These are phyloP conservation scores for Hypoxylon fuscum DNA, from an alignment of 495 filamentous ascomycete genomes.

Conservation along the genomic window DNA sequence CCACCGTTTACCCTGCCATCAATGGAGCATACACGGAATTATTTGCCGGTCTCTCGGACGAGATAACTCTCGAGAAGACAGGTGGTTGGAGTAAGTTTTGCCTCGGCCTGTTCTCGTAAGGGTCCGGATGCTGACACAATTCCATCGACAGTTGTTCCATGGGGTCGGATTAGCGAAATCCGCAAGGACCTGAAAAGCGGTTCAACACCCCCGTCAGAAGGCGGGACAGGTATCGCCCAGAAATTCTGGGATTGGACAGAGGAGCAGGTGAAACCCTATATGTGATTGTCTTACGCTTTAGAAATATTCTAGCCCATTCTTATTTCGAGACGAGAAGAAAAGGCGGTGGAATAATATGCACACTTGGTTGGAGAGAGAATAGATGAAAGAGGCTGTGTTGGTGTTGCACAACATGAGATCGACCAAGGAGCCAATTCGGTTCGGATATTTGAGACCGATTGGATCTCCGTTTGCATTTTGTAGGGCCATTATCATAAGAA, in stretches of 20 bases:
- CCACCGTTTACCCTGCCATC: slow-evolving; percentile 37
- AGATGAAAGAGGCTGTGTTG: too few species aligned
- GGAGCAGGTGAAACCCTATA: slow-evolving; percentile 48
- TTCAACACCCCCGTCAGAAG: slow-evolving; percentile 46
- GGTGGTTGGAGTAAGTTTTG: slow-evolving; percentile 41
- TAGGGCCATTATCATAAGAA: too few species aligned
- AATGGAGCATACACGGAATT: slow-evolving; percentile 58
- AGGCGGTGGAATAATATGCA: neutral
- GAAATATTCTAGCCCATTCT: neutral
- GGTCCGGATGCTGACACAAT: slow-evolving; percentile 16
- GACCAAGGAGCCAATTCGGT: too few species aligned
- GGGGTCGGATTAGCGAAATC: slow-evolving; percentile 47
- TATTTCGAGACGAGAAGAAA: neutral
- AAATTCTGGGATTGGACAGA: slow-evolving; percentile 56
- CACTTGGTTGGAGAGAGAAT: too few species aligned
- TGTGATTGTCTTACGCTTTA: slow-evolving; percentile 23
- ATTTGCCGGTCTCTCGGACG: slow-evolving; percentile 53
- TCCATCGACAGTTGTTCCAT: slow-evolving; percentile 46
- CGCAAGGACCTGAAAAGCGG: slow-evolving; percentile 46
- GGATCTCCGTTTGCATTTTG: too few species aligned
- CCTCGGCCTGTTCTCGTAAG: too few species aligned
- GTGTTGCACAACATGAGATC: too few species aligned
- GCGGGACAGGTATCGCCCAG: slow-evolving; percentile 50
- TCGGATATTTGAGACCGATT: too few species aligned
- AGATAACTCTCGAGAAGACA: slow-evolving; percentile 46